A percentile compares a stretch with the other conserved stretches of the same genome.
Evolutionary conservation across 148 eudicot genomes (phyloP).

Genomic region (Silene latifolia): DNA sequence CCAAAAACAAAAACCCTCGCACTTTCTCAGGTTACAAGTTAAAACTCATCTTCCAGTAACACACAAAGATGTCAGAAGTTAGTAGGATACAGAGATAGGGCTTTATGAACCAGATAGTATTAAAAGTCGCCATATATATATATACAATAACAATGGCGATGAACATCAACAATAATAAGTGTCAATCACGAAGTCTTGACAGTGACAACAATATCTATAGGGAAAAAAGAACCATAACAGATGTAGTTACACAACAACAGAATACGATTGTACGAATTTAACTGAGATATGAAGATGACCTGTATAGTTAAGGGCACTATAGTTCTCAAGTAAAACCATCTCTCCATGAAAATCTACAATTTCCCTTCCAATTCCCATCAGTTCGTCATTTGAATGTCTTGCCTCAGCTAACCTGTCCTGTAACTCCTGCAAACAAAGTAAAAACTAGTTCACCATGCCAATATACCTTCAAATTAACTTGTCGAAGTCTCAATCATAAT

Average conservation of each 20-base stretch:
- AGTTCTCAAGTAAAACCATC: conserved; percentile 77
- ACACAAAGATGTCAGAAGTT: background rate
- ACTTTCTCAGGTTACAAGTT: background rate
- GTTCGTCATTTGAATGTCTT: conserved; percentile 45
- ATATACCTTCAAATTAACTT: background rate
- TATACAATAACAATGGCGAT: background rate
- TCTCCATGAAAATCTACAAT: conserved; percentile 83
- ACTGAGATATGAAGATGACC: conserved; percentile 35
- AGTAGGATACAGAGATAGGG: background rate
- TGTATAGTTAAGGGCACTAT: conserved; percentile 91
- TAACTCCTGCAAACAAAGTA: conserved; percentile 40
- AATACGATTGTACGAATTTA: background rate
- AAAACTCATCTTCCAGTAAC: background rate
- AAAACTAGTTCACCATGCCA: background rate
- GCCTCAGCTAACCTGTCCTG: conserved; percentile 55
- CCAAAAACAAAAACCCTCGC: background rate
- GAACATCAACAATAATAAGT: background rate
- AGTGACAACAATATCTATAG: background rate
- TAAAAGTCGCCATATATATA: too few relatives aligned
- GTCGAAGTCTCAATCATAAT: background rate
- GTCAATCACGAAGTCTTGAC: background rate
- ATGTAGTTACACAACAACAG: background rate
- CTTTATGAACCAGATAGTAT: background rate
- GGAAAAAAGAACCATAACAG: background rate
- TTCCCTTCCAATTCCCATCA: conserved; percentile 56